Base-by-base conservation (phyloP, 2,329 filamentous ascomycete genomes). In the Rhynchosporium secalis region DNA sequence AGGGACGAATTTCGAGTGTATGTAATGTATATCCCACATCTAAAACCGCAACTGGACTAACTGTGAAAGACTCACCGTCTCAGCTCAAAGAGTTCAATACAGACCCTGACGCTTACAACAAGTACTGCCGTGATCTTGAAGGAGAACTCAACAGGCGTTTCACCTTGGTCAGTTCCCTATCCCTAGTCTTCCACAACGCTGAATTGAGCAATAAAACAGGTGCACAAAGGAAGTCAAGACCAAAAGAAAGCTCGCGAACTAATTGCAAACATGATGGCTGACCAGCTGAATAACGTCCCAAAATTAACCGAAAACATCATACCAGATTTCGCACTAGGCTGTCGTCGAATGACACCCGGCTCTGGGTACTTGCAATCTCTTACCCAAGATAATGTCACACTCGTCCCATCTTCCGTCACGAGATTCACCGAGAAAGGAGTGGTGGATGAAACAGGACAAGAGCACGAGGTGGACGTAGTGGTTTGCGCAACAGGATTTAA, bases 341-440 rank as follows among this genome's bases (percentile, higher is more conserved):
- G 78, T 67, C 76, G 78, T 13, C 73, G 79, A 12, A 70, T 79
- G 40, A 79, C 77, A 28, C 78, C 78, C 0, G 77, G 77, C n/a
- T 73, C 76, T 15, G 76, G 75, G 43, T 80, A 78, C 66, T 73
- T 79, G 4, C 74, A 78, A 65, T 71, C 77, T 4, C 69, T 80
- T 31, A 75, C 72, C 47, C 76, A 78, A 61, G 68, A 73, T 8
- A 80, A 79, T 57, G 59, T 70, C 54, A 43, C 71, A 61, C 68
- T 70, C 9, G 62, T 65, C 9, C 41, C 52, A 12, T 51, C 62
- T 6, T 58, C 54, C 10, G 60, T 79, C 43, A 58, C 60, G 0
- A 61, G 63, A 13, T 69, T 78, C 47, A 77, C 75, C 3, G 59
- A 70, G 9, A 68, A 69, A 0, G 77, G 78, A 3, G 68, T 78